These are phyloP conservation scores for Pinus taeda DNA, from an alignment of 75 land plant genomes.

Conservation along the genomic window DNA sequence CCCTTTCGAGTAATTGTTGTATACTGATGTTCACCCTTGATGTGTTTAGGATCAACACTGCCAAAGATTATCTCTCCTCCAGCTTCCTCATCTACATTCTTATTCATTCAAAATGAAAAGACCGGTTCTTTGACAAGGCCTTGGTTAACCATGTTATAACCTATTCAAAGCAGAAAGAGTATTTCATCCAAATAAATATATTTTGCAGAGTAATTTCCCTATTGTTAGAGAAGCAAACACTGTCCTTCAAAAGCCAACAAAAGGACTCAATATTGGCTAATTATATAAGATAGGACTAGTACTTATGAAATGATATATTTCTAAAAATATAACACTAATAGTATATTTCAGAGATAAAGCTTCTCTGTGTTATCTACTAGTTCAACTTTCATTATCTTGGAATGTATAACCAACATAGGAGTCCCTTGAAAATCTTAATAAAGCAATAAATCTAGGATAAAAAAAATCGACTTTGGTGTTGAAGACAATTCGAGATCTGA, in stretches of 20 bases:
- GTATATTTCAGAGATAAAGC: background rate
- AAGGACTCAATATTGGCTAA: background rate
- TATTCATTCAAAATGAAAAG: slow-evolving; percentile 93
- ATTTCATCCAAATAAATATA: background rate
- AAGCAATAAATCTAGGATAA: background rate
- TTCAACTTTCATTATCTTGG: background rate
- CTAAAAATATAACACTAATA: background rate
- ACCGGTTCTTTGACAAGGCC: slow-evolving; percentile 59
- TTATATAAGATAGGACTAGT: background rate
- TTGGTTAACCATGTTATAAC: slow-evolving; percentile 79
- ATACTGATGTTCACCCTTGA: slow-evolving; percentile 73
- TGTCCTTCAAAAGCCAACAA: background rate
- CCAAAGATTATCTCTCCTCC: slow-evolving; percentile 96
- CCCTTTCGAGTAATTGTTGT: slow-evolving; percentile 77
- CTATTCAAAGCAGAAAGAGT: slow-evolving; percentile 23
- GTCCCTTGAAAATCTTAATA: background rate
- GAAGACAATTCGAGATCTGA: background rate
- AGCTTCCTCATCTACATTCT: slow-evolving; percentile 45
- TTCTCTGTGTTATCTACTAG: background rate
- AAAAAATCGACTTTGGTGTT: background rate
- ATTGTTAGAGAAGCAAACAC: background rate
- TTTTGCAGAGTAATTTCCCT: background rate
- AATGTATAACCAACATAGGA: background rate
- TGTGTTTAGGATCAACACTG: slow-evolving; percentile 75
- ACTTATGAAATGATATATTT: background rate